phyloP scores from a whole-genome alignment of 257 asterid species.

The Forsythia suspensa region DNA sequence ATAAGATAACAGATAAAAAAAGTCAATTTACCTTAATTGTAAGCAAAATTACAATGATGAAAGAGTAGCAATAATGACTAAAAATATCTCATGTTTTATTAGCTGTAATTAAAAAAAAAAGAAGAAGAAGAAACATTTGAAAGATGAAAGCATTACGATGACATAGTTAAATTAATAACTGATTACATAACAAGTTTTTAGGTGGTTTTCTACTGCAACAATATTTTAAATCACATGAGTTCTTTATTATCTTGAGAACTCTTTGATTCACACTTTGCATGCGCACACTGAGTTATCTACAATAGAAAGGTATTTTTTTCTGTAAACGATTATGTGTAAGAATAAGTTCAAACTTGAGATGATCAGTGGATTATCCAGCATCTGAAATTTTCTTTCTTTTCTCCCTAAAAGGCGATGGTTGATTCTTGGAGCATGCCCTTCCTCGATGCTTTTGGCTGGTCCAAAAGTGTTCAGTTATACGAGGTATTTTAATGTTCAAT shows the following conservation, averaged over 20 bases:
- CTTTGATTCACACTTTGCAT: not conserved
- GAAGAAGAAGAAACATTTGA: not conserved
- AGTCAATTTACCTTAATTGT: not conserved
- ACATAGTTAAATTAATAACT: not conserved
- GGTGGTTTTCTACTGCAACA: not conserved
- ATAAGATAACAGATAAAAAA: not conserved
- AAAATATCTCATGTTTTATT: not conserved
- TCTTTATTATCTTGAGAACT: not conserved
- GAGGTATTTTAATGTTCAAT: constrained; percentile 52
- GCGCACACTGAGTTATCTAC: not conserved
- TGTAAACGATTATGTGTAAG: not conserved
- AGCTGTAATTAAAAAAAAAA: not conserved
- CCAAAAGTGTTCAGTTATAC: constrained; percentile 51
- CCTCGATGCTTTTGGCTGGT: constrained; percentile 52
- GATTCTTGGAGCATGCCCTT: constrained; percentile 84
- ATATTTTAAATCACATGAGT: not conserved
- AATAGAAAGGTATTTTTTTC: not conserved
- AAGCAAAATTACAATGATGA: not conserved
- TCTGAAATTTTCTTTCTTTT: not conserved
- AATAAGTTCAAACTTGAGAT: constrained; percentile 6
- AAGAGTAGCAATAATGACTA: not conserved
- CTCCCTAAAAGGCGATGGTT: constrained; percentile 64
- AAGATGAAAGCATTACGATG: not conserved
- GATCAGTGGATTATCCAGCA: not conserved
- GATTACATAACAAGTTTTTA: not conserved